Percentiles rank a stretch among this genome's conserved stretches.
phyloP scores from a whole-genome alignment of 495 filamentous ascomycete genomes.

The Penicilliopsis zonata region DNA sequence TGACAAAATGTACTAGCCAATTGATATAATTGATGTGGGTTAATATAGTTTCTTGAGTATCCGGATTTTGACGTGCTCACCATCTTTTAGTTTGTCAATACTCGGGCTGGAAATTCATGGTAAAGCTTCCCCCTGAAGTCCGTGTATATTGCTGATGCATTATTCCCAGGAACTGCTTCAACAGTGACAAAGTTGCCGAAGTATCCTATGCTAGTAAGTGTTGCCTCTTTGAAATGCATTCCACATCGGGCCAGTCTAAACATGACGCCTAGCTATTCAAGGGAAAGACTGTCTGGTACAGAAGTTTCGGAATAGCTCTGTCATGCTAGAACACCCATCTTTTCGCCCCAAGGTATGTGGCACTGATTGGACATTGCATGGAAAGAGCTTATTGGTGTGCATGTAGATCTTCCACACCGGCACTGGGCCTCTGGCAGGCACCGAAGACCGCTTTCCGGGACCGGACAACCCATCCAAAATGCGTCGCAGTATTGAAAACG shows the following conservation, averaged over 20 bases:
- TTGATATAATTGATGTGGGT: conserved; percentile 61
- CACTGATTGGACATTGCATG: background rate
- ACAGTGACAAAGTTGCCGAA: conserved; percentile 75
- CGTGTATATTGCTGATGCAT: conserved; percentile 5
- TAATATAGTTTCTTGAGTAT: conserved; percentile 4
- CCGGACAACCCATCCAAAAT: conserved; percentile 79
- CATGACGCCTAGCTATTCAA: conserved; percentile 56
- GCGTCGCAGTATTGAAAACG: conserved; percentile 73
- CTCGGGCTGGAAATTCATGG: conserved; percentile 62
- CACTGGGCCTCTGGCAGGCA: conserved; percentile 29
- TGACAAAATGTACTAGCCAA: conserved; percentile 35
- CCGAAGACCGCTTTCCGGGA: conserved; percentile 60
- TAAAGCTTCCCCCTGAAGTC: conserved; percentile 12
- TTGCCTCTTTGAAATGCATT: too few relatives aligned
- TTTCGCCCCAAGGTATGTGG: conserved; percentile 69
- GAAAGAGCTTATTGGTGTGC: conserved; percentile 2
- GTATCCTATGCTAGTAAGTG: conserved; percentile 86
- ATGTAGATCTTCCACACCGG: conserved; percentile 37
- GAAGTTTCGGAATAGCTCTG: conserved; percentile 92
- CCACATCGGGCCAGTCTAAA: conserved; percentile 11
- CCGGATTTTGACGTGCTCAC: conserved; percentile 8
- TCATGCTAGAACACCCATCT: conserved; percentile 73
- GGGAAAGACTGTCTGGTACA: conserved; percentile 80
- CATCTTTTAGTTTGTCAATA: conserved; percentile 56
- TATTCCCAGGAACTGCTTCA: conserved; percentile 58